Base-by-base conservation (phyloP, 345 rosid species). In the Gossypium ekmanianum region DNA sequence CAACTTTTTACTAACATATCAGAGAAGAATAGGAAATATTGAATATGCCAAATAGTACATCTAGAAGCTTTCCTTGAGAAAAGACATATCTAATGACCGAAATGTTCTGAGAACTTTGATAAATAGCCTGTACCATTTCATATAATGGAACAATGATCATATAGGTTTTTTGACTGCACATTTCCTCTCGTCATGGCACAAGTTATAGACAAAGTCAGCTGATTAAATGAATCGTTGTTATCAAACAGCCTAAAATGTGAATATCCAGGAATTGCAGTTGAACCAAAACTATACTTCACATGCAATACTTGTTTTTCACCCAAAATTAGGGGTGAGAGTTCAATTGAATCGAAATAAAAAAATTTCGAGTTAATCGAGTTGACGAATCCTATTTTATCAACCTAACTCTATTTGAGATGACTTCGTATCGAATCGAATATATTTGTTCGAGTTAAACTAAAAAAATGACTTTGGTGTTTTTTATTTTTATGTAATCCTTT, bases 101-200 rank as follows among this genome's bases (percentile, higher is more conserved):
- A 66, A 0, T 22, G 24, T 20, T 22, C 44, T 12, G n/a, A 44
- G 22, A 54, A 45, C n/a, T 45, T 45, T 1, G 27, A 66, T 18
- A 66, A 66, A 44, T 45, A 44, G 47, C 27, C 10, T 66, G 71
- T 29, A 45, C 54, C 71, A 44, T 66, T 65, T 43, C 29, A 44
- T 27, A 65, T 6, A 8, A 11, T 2, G 52, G 2, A 66, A 11
- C 20, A 7, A 44, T 12, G 14, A 11, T 54, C 39, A 34, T 34
- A 34, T 34, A 4, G 39, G 4, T 34, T 34, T 34, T 34, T 34
- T 34, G 39, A 34, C 39, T 34, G 39, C 39, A 34, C 39, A 34
- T 34, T 34, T 34, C 11, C 24, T 68, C 57, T 14, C 72, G 9
- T 50, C 14, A 26, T 26, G 14, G 11, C 56, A 50, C 41, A 17